phyloP scores from a whole-genome alignment of 495 filamentous ascomycete genomes.

The Talaromyces borbonicus region DNA sequence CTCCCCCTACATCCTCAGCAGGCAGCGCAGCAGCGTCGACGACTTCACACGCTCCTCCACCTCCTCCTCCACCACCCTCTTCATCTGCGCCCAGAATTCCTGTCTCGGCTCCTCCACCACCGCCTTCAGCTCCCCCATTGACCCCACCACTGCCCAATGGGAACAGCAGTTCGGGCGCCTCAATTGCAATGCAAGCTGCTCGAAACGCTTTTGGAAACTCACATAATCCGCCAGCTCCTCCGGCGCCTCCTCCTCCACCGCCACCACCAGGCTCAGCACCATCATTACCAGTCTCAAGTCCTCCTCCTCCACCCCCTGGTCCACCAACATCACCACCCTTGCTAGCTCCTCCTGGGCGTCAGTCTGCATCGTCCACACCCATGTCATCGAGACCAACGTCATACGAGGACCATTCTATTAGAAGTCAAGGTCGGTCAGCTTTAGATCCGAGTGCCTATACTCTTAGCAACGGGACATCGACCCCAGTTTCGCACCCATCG shows the following conservation, averaged over 20 bases:
- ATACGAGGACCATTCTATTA: constrained; percentile 22
- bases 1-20: constrained; percentile 23
- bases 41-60: too few species aligned
- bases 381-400: constrained; percentile 27
- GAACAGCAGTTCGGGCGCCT: constrained; percentile 14
- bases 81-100: constrained; percentile 30
- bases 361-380: constrained; percentile 41
- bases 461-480: constrained; percentile 47
- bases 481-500: constrained; percentile 18
- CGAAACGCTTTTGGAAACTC: constrained; percentile 40
- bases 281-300: constrained; percentile 39
- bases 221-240: constrained; percentile 41
- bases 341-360: constrained; percentile 37
- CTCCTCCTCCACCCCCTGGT: constrained; percentile 34
- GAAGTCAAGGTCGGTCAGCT: constrained; percentile 43
- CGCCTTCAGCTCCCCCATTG: constrained; percentile 28
- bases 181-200: constrained; percentile 39
- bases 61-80: constrained; percentile 46
- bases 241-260: constrained; percentile 46
- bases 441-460: constrained; percentile 73
- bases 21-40: constrained; percentile 25
- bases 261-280: constrained; percentile 40
- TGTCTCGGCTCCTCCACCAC: constrained; percentile 27
- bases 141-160: constrained; percentile 34
- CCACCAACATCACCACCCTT: constrained; percentile 30